Conservation (phyloP, 1,284 basidiomycete genomes). For the Abortiporus biennis region DNA sequence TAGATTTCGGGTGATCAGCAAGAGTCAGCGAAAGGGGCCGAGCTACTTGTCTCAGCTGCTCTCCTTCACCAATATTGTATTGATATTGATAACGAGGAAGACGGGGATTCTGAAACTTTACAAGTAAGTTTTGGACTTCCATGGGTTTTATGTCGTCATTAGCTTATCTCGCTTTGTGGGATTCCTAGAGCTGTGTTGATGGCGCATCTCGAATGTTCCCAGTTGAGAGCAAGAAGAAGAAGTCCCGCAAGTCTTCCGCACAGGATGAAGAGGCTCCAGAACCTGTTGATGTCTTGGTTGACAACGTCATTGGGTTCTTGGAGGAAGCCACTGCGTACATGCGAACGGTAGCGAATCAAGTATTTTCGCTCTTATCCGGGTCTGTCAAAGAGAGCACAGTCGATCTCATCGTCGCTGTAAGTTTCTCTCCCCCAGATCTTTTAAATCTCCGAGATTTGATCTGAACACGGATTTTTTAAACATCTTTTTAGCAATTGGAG, state of each 20-base stretch:
- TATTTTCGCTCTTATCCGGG: slow-evolving; percentile 72
- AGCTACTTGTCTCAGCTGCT: slow-evolving; percentile 66
- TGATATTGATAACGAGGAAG: slow-evolving; percentile 40
- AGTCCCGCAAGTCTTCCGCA: slow-evolving; percentile 30
- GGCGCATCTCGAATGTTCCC: slow-evolving; percentile 48
- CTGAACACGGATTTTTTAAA: slow-evolving; percentile 1
- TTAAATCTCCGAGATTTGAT: slow-evolving; percentile 1
- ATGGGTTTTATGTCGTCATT: no score
- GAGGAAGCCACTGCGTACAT: slow-evolving; percentile 84
- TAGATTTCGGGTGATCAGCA: slow-evolving; percentile 42
- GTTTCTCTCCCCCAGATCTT: no score
- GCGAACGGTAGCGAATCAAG: slow-evolving; percentile 76
- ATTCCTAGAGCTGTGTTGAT: slow-evolving; percentile 32
- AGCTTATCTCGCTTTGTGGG: slow-evolving; percentile 6
- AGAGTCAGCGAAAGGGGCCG: slow-evolving; percentile 58
- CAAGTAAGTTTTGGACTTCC: slow-evolving; percentile 41
- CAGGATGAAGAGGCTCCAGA: slow-evolving; percentile 36
- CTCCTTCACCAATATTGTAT: slow-evolving; percentile 66
- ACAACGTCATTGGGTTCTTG: slow-evolving; percentile 83
- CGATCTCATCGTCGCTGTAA: slow-evolving; percentile 78
- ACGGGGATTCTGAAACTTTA: slow-evolving; percentile 42
- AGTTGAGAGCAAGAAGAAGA: slow-evolving; percentile 36
- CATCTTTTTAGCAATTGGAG: slow-evolving; percentile 73
- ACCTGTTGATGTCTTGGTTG: slow-evolving; percentile 83
- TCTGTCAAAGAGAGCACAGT: slow-evolving; percentile 72